phyloP scores from a whole-genome alignment of 306 rosid genomes.

The Oxytropis ochrocephala region DNA sequence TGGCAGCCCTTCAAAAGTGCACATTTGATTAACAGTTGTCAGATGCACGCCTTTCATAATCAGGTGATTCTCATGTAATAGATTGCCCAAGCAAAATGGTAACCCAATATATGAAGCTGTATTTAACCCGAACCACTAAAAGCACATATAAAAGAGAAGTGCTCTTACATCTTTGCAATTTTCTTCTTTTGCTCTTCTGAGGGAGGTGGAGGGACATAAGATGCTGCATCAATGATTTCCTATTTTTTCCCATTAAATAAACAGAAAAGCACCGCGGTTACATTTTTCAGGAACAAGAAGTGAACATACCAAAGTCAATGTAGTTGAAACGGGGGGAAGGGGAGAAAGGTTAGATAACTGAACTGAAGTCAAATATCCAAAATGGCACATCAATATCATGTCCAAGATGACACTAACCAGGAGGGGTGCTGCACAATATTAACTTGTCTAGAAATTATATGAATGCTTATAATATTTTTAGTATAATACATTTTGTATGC shows the following conservation, averaged over 20 bases:
- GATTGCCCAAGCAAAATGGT: neutral
- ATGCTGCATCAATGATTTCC: constrained; percentile 92
- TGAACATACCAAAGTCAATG: neutral
- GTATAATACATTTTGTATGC: neutral
- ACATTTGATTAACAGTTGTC: constrained; percentile 14
- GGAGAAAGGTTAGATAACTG: neutral
- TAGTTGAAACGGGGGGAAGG: neutral
- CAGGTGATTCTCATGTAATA: neutral
- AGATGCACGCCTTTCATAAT: constrained; percentile 7
- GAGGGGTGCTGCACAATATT: neutral
- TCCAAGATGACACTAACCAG: neutral
- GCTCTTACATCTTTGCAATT: constrained; percentile 74
- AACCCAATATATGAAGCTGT: neutral
- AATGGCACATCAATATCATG: neutral
- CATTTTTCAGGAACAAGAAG: neutral
- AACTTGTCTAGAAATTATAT: too few species aligned
- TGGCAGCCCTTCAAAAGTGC: constrained; percentile 63
- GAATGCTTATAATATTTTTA: constrained; percentile 6
- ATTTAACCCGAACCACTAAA: neutral
- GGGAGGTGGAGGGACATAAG: constrained; percentile 97
- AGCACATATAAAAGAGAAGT: neutral
- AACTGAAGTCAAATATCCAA: neutral
- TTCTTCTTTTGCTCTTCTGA: constrained; percentile 96
- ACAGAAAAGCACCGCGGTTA: neutral
- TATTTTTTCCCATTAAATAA: constrained; percentile 26